These are phyloP conservation scores for Aspergillus pseudonomiae DNA, from an alignment of 2,329 filamentous ascomycete species.

Conservation along the genomic window DNA sequence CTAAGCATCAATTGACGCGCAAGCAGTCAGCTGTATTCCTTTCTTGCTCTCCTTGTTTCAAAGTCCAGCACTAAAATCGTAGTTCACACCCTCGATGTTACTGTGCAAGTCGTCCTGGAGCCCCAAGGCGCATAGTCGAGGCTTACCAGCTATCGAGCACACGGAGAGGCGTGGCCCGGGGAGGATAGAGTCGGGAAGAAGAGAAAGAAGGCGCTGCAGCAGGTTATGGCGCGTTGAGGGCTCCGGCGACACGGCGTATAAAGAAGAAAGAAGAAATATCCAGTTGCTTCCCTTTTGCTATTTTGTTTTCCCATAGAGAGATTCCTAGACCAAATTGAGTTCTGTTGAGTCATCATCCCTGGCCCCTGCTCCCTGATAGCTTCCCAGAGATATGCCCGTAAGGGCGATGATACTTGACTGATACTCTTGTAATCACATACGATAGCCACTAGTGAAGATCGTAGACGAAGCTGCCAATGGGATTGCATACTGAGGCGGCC, in stretches of 20 bases:
- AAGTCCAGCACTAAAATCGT: no score
- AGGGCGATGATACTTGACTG: neutral
- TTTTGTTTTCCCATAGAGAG: no score
- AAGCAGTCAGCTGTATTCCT: no score
- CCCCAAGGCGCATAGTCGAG: neutral
- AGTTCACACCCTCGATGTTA: neutral
- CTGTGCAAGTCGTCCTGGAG: neutral
- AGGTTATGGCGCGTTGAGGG: no score
- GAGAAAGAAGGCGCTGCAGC: no score
- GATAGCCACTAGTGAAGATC: neutral
- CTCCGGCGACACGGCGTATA: no score
- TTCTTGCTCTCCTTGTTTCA: no score
- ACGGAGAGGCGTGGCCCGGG: neutral
- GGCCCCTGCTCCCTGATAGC: neutral
- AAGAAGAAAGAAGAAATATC: no score
- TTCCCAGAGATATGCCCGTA: neutral
- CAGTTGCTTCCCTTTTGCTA: no score
- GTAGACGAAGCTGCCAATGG: neutral
- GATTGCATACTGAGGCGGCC: neutral
- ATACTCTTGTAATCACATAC: neutral
- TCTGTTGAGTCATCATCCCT: neutral
- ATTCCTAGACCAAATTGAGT: no score
- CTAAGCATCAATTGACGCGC: no score
- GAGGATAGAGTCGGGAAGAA: no score
- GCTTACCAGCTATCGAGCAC: neutral